phyloP scores from a whole-genome alignment of 2,329 filamentous ascomycete genomes.

The Alternaria alternata region DNA sequence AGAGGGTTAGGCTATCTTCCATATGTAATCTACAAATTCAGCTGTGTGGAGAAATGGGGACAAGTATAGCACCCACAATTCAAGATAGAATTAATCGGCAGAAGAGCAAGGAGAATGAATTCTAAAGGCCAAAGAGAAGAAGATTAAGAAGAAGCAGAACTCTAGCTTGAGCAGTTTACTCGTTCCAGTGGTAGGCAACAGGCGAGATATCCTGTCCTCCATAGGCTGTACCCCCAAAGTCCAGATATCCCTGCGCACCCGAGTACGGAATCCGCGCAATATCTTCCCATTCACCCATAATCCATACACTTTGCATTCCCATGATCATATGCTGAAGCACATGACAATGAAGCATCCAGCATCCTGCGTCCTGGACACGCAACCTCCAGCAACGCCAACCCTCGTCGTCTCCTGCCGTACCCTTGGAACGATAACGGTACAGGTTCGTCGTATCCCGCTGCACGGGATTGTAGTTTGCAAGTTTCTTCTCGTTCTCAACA shows the following conservation, averaged over 20 bases:
- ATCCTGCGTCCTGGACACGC: constrained; percentile 60
- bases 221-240: constrained; percentile 56
- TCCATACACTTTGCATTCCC: constrained; percentile 59
- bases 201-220: constrained; percentile 34
- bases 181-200: constrained; percentile 20
- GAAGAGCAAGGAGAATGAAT: background rate
- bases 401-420: constrained; percentile 51
- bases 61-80: background rate
- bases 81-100: background rate
- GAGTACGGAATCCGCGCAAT: constrained; percentile 46
- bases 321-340: constrained; percentile 66
- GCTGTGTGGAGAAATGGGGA: background rate
- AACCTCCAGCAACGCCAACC: constrained; percentile 71
- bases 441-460: constrained; percentile 62
- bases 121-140: background rate
- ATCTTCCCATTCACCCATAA: constrained; percentile 55
- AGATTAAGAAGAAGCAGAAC: background rate
- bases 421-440: constrained; percentile 61
- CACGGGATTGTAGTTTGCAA: constrained; percentile 50
- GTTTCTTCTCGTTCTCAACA: constrained; percentile 56
- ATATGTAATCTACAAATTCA: background rate
- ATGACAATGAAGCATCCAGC: constrained; percentile 71
- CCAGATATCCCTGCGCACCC: constrained; percentile 55
- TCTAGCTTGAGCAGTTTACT: background rate
- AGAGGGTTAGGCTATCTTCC: background rate